Evolutionary conservation across 805 yeast genomes (phyloP), one percentile per base, ranked within the genome.

Genomic region (Kuraishia hungarica): DNA sequence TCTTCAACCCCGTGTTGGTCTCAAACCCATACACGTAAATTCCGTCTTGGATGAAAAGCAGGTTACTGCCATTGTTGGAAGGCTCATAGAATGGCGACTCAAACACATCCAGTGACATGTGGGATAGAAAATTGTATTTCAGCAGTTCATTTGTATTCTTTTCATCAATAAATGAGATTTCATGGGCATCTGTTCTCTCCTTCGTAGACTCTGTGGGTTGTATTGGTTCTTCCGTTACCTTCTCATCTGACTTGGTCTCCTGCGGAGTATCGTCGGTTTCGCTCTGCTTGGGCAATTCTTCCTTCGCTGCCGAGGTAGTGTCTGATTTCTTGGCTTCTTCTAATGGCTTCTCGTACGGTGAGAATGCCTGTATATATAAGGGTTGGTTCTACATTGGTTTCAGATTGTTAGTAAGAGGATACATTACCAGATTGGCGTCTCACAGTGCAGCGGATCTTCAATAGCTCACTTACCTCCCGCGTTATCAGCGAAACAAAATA

Each of bases 91-190:
- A 70, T 3, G 78, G 74, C 1, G 87, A 80, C 39, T 83, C 74
- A 62, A 86, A 84, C 21, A 84, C 78, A 65, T 86, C 92, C 23
- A 86, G 69, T 4, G 90, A 83, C 86, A 86, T 85, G 64, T 86
- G 89, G n/a, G 89, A 79, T 29, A 86, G 71, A 60, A 86, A 86
- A 62, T 86, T 84, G 69, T 82, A 84, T 60, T 84, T 82, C 29
- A 85, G 69, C 54, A 80, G 69, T 56, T 73, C 74, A 59, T 81
- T 77, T 50, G 76, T 73, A 46, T 68, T 63, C 48, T 59, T 58
- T 39, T 64, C 69, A 48, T 62, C 65, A 2, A 64, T 53, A 48
- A 65, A 62, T n/a, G 64, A 57, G n/a, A 56, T 17, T 10, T 49
- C 43, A 19, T 52, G 39, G 2, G 22, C 19, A n/a, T 39, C 39